Evolutionary conservation across 1,284 basidiomycete genomes (phyloP), one percentile per base, ranked within the genome.

Genomic region (Cryptococcus maquisensis): DNA sequence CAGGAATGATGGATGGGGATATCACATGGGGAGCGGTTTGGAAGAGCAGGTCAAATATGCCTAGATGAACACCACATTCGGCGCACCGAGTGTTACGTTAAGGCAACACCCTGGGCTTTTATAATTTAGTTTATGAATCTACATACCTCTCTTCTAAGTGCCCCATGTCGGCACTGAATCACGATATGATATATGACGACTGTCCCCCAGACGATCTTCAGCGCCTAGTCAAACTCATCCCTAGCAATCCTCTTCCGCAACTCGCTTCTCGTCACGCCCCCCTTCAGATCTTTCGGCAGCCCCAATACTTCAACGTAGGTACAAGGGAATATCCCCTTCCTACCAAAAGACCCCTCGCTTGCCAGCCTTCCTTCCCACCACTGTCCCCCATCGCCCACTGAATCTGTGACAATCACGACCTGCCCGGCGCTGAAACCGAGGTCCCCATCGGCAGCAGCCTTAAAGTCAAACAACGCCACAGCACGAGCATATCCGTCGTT

Each of bases 341-440:
- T 60, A 1, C 77, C 52, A 9, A n/a, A 35, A 3, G 0, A 73
- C 26, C 71, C 59, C 10, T 75, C 73, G 1, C 79, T 36, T 8
- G 52, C 49, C 16, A 49, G 42, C 20, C 43, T 46, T n/a, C 61
- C 61, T 40, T 51, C 59, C 67, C 67, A 86, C 90, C 90, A 93
- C 60, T 90, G 86, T 67, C 90, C 85, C 18, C 79, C 84, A 41
- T 82, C 88, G 39, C 85, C 81, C 57, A 84, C 90, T 76, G 83
- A 87, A 69, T 86, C 81, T 18, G 84, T 82, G 16, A 95, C 81
- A 10, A 78, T 81, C 52, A 96, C 86, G 16, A 93, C 81, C 60
- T 94, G 86, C 1, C 90, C 90, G 71, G 87, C 90, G n/a, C 77
- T 80, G 71, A 96, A 88, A 1, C 86, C 86, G 41, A 96, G 71